Conservation (phyloP, 768 basidiomycete genomes). For the Russula earlei region DNA sequence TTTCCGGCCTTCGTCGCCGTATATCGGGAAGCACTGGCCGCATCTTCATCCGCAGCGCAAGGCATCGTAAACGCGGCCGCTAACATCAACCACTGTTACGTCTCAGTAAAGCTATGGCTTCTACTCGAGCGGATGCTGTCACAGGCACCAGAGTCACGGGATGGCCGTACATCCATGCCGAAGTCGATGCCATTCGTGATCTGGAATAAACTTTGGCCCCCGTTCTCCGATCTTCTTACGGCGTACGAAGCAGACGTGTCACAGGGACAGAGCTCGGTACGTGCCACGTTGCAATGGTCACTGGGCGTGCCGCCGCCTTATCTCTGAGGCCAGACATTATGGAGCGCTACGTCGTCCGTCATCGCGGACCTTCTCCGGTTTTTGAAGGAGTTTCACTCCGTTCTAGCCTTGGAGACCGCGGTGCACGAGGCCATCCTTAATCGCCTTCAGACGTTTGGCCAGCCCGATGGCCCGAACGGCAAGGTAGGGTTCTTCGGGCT, state of each 20-base stretch:
- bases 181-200: slow-evolving; percentile 33
- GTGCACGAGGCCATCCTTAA: slow-evolving; percentile 41
- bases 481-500: neutral
- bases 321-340: slow-evolving; percentile 35
- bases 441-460: slow-evolving; percentile 36
- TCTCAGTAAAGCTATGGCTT: slow-evolving; percentile 64
- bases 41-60: slow-evolving; percentile 23
- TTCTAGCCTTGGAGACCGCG: slow-evolving; percentile 45
- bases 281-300: neutral
- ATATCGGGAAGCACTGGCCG: slow-evolving; percentile 33
- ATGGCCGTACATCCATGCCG: neutral
- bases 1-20: slow-evolving; percentile 40
- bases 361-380: slow-evolving; percentile 59
- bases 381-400: slow-evolving; percentile 43
- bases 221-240: slow-evolving; percentile 47
- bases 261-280: slow-evolving; percentile 28
- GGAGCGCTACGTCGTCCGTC: slow-evolving; percentile 47
- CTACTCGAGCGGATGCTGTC: slow-evolving; percentile 39
- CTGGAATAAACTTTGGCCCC: slow-evolving; percentile 75
- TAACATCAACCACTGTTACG: slow-evolving; percentile 57
- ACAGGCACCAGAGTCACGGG: neutral
- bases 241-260: slow-evolving; percentile 41
- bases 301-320: too few relatives aligned
- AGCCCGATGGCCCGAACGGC: slow-evolving; percentile 32
- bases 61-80: slow-evolving; percentile 38